Evolutionary conservation across 257 asterid genomes (phyloP).

Genomic region (Oldenlandia corymbosa): DNA sequence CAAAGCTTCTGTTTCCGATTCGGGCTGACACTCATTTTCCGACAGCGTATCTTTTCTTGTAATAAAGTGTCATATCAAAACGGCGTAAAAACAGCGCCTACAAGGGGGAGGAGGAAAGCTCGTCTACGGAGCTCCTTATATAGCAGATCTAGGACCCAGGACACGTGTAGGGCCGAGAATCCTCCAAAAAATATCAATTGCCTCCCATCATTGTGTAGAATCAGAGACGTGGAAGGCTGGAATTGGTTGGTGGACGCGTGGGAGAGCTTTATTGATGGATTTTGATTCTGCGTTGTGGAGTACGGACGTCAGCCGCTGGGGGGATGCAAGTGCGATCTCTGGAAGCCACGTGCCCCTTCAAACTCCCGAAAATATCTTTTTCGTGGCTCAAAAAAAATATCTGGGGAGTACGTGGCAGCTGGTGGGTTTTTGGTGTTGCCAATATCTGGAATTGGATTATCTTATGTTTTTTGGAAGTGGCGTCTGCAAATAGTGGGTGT

Average conservation of each 20-base stretch:
- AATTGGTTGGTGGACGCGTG: conserved; percentile 16
- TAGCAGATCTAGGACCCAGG: background rate
- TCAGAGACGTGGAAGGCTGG: background rate
- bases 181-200: background rate
- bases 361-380: conserved; percentile 14
- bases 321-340: background rate
- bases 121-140: background rate
- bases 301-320: conserved; percentile 3
- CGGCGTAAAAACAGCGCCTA: no score
- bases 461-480: background rate
- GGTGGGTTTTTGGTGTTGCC: background rate
- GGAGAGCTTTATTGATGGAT: background rate
- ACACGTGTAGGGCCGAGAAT: conserved; percentile 19
- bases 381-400: conserved; percentile 11
- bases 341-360: conserved; percentile 22
- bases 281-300: background rate
- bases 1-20: conserved; percentile 25
- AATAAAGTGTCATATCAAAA: no score
- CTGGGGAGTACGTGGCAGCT: background rate
- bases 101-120: no score
- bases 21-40: conserved; percentile 28
- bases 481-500: background rate
- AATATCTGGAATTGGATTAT: background rate
- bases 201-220: background rate
- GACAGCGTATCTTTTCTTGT: background rate